Percentiles rank a stretch among this genome's conserved stretches.
Conservation (phyloP, 1,284 basidiomycete genomes). For the Pseudozyma tsukubaensis region DNA sequence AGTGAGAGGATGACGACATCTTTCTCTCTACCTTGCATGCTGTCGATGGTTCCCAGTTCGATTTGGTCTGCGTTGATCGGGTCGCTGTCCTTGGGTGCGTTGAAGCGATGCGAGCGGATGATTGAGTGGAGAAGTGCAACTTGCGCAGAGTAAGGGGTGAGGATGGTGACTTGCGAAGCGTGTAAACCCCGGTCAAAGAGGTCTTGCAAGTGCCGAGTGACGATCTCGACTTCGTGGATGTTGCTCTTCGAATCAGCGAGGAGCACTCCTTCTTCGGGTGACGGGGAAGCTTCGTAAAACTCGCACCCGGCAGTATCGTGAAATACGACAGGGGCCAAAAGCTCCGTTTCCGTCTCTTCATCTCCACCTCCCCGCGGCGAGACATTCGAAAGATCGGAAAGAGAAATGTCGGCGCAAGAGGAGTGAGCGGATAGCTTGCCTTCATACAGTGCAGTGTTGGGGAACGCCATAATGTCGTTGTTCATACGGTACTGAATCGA, state of each 20-base stretch:
- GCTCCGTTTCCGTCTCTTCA: slow-evolving; percentile 71
- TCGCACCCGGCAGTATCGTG: slow-evolving; percentile 76
- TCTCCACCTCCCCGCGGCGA: slow-evolving; percentile 72
- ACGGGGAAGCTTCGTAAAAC: slow-evolving; percentile 42
- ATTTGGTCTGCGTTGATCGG: slow-evolving; percentile 30
- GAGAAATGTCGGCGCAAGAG: slow-evolving; percentile 78
- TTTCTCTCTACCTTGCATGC: slow-evolving; percentile 66
- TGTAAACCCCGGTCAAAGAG: slow-evolving; percentile 80
- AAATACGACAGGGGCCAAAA: slow-evolving; percentile 85
- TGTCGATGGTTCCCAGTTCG: slow-evolving; percentile 65
- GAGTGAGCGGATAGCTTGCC: slow-evolving; percentile 78
- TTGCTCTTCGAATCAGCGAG: slow-evolving; percentile 75
- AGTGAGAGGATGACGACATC: slow-evolving; percentile 63
- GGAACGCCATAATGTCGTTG: slow-evolving; percentile 84
- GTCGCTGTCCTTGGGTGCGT: neutral
- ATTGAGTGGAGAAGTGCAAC: slow-evolving; percentile 73
- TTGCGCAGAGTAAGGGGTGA: slow-evolving; percentile 79
- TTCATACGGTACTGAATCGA: slow-evolving; percentile 80
- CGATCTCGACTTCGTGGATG: slow-evolving; percentile 89
- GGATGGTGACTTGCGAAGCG: slow-evolving; percentile 83
- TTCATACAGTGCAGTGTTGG: slow-evolving; percentile 83
- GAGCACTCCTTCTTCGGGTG: slow-evolving; percentile 20
- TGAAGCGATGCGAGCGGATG: slow-evolving; percentile 13
- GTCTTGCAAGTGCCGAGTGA: slow-evolving; percentile 81
- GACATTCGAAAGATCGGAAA: slow-evolving; percentile 75